phyloP scores from a whole-genome alignment of 202 grass and related monocot genomes.

The Zoysia matrella region DNA sequence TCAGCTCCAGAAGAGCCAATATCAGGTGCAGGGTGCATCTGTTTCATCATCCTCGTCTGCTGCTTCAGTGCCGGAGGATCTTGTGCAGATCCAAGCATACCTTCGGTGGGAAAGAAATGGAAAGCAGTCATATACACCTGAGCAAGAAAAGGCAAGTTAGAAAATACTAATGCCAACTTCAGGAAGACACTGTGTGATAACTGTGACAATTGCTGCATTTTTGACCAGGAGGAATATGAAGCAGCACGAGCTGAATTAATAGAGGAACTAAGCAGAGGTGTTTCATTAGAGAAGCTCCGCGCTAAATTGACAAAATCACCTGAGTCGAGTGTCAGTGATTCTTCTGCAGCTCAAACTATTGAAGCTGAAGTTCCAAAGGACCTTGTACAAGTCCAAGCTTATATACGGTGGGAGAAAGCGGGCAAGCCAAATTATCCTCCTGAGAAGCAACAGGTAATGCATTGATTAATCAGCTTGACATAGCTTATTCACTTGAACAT shows the following conservation, averaged over 20 bases:
- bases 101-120: slow-evolving; percentile 96
- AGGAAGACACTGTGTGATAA: slow-evolving; percentile 31
- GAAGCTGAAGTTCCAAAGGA: slow-evolving; percentile 63
- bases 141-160: slow-evolving; percentile 80
- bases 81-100: slow-evolving; percentile 98
- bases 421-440: slow-evolving; percentile 93
- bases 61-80: slow-evolving; percentile 83
- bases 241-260: slow-evolving; percentile 81
- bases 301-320: slow-evolving; percentile 78
- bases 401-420: slow-evolving; percentile 92
- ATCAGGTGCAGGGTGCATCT: slow-evolving; percentile 46
- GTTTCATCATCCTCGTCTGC: slow-evolving; percentile 41
- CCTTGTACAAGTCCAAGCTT: slow-evolving; percentile 85
- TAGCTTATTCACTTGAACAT: slow-evolving; percentile 15
- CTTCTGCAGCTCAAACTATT: slow-evolving; percentile 35
- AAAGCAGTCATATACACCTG: slow-evolving; percentile 87
- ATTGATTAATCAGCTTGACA: slow-evolving; percentile 25
- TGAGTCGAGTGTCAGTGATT: slow-evolving; percentile 52
- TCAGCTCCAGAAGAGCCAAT: slow-evolving; percentile 39
- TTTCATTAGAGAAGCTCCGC: slow-evolving; percentile 74
- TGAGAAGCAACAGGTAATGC: slow-evolving; percentile 80
- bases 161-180: not conserved
- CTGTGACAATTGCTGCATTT: slow-evolving; percentile 7
- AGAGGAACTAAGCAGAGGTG: slow-evolving; percentile 79
- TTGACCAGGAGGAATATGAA: slow-evolving; percentile 91